Conservation (phyloP, 306 rosid species). For the Prunus mume region DNA sequence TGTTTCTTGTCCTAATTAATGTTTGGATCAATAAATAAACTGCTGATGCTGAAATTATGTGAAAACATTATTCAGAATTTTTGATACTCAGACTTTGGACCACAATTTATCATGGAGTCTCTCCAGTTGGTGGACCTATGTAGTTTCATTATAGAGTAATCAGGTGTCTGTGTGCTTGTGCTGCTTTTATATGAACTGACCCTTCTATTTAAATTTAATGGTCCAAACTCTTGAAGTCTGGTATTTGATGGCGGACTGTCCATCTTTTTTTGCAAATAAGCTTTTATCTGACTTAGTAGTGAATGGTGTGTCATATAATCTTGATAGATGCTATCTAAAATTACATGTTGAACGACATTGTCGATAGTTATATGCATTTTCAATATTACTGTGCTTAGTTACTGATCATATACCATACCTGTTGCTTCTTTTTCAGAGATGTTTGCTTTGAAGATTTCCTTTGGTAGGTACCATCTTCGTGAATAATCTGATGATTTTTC, state of each 20-base stretch:
- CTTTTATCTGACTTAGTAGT: background rate
- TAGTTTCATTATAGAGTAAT: background rate
- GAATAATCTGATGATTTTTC: constrained; percentile 14
- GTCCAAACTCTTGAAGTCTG: background rate
- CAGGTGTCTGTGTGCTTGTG: background rate
- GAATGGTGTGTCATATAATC: background rate
- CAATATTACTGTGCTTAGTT: background rate
- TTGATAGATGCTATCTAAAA: background rate
- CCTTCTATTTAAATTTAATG: background rate
- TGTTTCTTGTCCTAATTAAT: background rate
- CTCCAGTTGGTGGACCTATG: background rate
- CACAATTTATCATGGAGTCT: background rate
- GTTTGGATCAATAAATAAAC: background rate
- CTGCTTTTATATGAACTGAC: background rate
- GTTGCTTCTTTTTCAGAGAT: constrained; percentile 58
- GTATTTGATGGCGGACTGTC: background rate
- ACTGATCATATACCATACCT: constrained; percentile 10
- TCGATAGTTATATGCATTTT: background rate
- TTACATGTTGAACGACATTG: background rate
- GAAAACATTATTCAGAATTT: background rate
- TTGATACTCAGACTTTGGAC: background rate
- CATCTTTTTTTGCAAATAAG: background rate
- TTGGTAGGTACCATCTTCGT: constrained; percentile 55
- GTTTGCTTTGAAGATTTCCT: constrained; percentile 92
- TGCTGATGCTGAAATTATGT: background rate